Base-by-base conservation (phyloP, 2,329 filamentous ascomycete genomes). In the Elsinoe batatas region DNA sequence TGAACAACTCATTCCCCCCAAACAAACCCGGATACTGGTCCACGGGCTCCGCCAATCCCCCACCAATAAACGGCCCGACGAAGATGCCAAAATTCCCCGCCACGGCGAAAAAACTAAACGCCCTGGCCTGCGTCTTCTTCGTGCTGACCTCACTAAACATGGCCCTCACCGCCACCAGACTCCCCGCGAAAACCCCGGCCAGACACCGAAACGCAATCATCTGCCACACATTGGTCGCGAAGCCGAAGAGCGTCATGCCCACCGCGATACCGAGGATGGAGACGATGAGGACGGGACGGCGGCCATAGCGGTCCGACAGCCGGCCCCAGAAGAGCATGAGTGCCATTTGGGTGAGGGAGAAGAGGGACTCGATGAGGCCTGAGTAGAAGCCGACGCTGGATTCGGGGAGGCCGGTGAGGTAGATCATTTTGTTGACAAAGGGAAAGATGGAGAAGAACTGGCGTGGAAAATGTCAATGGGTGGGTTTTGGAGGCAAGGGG, bases 361-460 rank as follows among this genome's bases (percentile, higher is more conserved):
- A 91, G 30, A 89, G 70, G 0, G 76, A 79, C 64, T 81, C 78
- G 65, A 91, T 89, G 11, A 90, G 72, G 1, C 88, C 88, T 57
- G 77, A 81, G 73, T 89, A 91, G 71, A 91, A 91, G 1, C 88
- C 88, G 3, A 89, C 81, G 66, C 89, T 83, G n/a, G 77, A 71
- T 43, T 80, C 72, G 1, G 75, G 67, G 1, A 91, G 69, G 8
- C 85, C 86, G 57, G 83, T 84, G 56, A 79, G 74, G 67, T 80
- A 74, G 36, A 88, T 82, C 87, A 91, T 91, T 64, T 84, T 75
- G 64, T 83, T 88, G 69, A 93, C 79, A 70, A 87, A 91, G 0
- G 87, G 85, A 63, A 91, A 87, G 67, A 91, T 88, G 66, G 78
- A 82, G 73, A 91, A 91, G 72, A 88, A 91, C 53, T 55, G 32